Conservation (phyloP, 176 grass and related monocot species). For the Aechmea fasciata region DNA sequence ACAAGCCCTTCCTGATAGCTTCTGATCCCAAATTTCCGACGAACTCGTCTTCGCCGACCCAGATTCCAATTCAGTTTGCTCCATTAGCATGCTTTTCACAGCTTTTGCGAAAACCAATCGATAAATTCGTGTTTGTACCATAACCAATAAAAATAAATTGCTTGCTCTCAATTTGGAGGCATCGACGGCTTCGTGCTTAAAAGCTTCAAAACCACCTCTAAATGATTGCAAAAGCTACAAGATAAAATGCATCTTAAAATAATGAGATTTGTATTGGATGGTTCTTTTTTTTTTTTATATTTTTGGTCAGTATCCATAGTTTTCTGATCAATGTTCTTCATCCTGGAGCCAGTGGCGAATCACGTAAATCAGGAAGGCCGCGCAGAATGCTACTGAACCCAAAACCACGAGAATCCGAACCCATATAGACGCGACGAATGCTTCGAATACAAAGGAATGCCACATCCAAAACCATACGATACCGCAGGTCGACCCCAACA, state of each 20-base stretch:
- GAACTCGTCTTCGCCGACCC: too few relatives aligned
- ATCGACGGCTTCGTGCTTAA: too few relatives aligned
- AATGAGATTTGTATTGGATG: not conserved
- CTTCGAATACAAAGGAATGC: conserved; percentile 48
- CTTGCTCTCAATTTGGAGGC: too few relatives aligned
- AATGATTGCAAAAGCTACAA: too few relatives aligned
- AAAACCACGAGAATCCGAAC: conserved; percentile 33
- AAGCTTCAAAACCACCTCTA: too few relatives aligned
- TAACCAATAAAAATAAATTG: too few relatives aligned
- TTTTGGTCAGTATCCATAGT: not conserved
- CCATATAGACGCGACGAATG: conserved; percentile 41
- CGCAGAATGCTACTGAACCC: conserved; percentile 29
- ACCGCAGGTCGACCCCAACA: conserved; percentile 36
- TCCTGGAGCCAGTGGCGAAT: conserved; percentile 49
- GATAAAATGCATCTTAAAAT: not conserved
- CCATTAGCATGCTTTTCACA: too few relatives aligned
- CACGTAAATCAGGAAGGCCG: conserved; percentile 33
- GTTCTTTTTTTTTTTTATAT: not conserved
- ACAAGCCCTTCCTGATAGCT: too few relatives aligned
- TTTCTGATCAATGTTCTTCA: conserved; percentile 31
- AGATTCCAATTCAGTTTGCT: too few relatives aligned
- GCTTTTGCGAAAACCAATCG: too few relatives aligned
- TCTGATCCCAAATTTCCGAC: too few relatives aligned
- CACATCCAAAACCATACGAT: conserved; percentile 57
- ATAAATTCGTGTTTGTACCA: too few relatives aligned